These are phyloP conservation scores for Boletus vermiculosoides DNA, from an alignment of 768 basidiomycete species.

Conservation along the genomic window DNA sequence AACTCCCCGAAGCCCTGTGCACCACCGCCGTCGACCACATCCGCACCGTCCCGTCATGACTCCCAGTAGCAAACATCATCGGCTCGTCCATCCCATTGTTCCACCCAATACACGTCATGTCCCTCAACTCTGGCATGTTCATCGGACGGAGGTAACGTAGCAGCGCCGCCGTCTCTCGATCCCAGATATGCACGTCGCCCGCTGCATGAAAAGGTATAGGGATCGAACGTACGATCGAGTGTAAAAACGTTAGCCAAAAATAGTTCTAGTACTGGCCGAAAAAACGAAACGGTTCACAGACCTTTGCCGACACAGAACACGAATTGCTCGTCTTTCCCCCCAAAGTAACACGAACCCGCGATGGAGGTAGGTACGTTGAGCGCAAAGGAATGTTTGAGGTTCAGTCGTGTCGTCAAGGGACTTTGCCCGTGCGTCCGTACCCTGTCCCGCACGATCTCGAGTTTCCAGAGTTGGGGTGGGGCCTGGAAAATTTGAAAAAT, in stretches of 20 bases:
- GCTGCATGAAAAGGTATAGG: constrained; percentile 37
- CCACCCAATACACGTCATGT: constrained; percentile 82
- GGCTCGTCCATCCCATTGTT: constrained; percentile 53
- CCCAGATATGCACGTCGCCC: constrained; percentile 85
- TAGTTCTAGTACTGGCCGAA: neutral
- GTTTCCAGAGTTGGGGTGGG: constrained; percentile 72
- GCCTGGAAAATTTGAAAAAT: constrained; percentile 38
- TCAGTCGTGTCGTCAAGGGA: constrained; percentile 22
- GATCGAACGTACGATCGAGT: neutral
- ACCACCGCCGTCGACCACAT: constrained; percentile 60
- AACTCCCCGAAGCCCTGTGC: constrained; percentile 11
- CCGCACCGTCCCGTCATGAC: constrained; percentile 73
- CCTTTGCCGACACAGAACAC: constrained; percentile 82
- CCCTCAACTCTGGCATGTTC: constrained; percentile 46
- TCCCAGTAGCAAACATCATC: constrained; percentile 65
- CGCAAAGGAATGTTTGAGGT: constrained; percentile 61
- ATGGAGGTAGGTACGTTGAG: constrained; percentile 66
- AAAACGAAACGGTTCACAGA: constrained; percentile 22
- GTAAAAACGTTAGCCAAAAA: neutral
- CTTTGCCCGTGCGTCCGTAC: constrained; percentile 31
- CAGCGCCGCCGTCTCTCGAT: constrained; percentile 71
- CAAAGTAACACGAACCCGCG: constrained; percentile 79
- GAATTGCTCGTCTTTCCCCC: constrained; percentile 72
- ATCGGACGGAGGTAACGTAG: constrained; percentile 67
- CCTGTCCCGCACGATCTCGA: constrained; percentile 58